Base-by-base conservation (phyloP, 1,284 basidiomycete species). In the Violaceomyces palustris region DNA sequence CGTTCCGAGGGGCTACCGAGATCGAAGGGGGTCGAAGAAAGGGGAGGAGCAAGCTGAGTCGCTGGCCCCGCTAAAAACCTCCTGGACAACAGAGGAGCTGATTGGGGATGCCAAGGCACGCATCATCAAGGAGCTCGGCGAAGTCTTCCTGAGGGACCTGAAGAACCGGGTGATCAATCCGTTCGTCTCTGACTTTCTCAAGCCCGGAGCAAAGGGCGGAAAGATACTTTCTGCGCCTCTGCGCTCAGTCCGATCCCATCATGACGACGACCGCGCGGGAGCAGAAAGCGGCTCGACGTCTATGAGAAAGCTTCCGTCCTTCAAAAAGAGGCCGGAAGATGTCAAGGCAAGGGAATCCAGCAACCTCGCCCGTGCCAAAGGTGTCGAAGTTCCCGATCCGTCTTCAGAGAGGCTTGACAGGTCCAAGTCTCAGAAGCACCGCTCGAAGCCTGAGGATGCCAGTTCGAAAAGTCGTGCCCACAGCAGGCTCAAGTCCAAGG, bases 111-210 rank as follows among this genome's bases (percentile, higher is more conserved):
- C 85, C 3, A 77, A 79, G 55, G 77, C 79, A 50, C 74, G 82
- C 36, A 80, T 90, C 37, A 51, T 83, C 34, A 76, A 75, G 28
- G 86, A 90, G 65, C 76, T 91, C 32, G 75, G 76, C 48, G 74
- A 67, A 3, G 60, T 81, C 38, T 76, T 90, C 39, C 77, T 82
- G 71, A 83, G 81, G 71, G 88, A 90, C 61, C 77, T 90, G 24
- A 78, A 79, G 61, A 82, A 83, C 31, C 78, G 82, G 7, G 71
- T 87, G 4, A 80, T 88, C 10, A 79, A 76, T 5, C 74, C 76
- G 6, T 81, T 82, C 29, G 61, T 88, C 34, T 76, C 79, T 50
- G 76, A 78, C 52, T 69, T 84, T 40, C 78, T 84, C 35, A 72
- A 56, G 22, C 41, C 61, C 69, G 15, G 79, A 79, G 57, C 78